phyloP scores from a whole-genome alignment of 768 basidiomycete species.

The Amanita jacksonii region DNA sequence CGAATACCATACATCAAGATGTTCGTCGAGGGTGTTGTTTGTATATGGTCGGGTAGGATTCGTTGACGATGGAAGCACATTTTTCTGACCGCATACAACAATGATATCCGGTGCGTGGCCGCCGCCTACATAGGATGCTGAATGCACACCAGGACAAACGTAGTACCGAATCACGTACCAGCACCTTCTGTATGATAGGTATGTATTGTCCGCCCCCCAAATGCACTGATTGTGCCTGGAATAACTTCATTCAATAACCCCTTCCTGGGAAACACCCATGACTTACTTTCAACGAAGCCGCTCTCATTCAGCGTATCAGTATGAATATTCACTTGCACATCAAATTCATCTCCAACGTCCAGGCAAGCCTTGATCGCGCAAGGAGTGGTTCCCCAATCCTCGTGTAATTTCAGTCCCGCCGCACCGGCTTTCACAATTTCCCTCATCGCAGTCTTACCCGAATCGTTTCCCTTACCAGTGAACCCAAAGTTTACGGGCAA shows the following conservation, averaged over 20 bases:
- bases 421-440: slow-evolving; percentile 82
- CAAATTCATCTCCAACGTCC: slow-evolving; percentile 80
- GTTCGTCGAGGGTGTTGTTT: slow-evolving; percentile 89
- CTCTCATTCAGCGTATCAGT: slow-evolving; percentile 97
- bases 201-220: slow-evolving; percentile 87
- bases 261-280: slow-evolving; percentile 2
- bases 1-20: slow-evolving; percentile 69
- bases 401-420: slow-evolving; percentile 88
- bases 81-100: slow-evolving; percentile 82
- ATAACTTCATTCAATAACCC: neutral
- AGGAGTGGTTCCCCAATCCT: slow-evolving; percentile 95
- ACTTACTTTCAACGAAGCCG: slow-evolving; percentile 90
- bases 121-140: slow-evolving; percentile 42
- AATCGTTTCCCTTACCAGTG: slow-evolving; percentile 96
- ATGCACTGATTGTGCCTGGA: slow-evolving; percentile 79
- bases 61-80: slow-evolving; percentile 93
- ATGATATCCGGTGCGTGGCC: slow-evolving; percentile 99
- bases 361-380: slow-evolving; percentile 68
- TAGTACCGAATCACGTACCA: slow-evolving; percentile 31
- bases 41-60: slow-evolving; percentile 94
- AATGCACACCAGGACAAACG: neutral
- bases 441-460: slow-evolving; percentile 60
- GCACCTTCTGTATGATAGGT: slow-evolving; percentile 98
- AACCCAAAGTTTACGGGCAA: slow-evolving; percentile 89
- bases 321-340: slow-evolving; percentile 97